These are phyloP conservation scores for Nannochloris sp. DNA, from an alignment of 139 green algal genomes.

Conservation along the genomic window DNA sequence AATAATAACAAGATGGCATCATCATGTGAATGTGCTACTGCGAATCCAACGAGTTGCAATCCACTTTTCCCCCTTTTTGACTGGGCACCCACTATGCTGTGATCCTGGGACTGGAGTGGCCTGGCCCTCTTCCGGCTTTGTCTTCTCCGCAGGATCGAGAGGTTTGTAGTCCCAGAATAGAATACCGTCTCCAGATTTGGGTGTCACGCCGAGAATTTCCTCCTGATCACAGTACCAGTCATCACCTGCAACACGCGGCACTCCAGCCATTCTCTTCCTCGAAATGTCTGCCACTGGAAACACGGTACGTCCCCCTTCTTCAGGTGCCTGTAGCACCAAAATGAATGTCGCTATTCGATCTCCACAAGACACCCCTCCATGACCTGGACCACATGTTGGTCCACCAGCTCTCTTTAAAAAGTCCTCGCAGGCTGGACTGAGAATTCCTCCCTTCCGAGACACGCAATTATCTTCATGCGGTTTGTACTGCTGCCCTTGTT, in stretches of 20 bases:
- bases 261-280: neutral
- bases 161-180: constrained; percentile 36
- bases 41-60: constrained; percentile 44
- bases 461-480: constrained; percentile 6
- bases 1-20: neutral
- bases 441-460: too few relatives aligned
- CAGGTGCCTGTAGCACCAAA: constrained; percentile 7
- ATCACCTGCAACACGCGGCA: neutral
- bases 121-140: constrained; percentile 11
- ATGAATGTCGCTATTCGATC: constrained; percentile 36
- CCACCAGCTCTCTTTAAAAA: constrained; percentile 33
- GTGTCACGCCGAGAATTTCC: constrained; percentile 10
- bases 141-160: neutral
- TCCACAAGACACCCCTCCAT: constrained; percentile 24
- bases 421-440: constrained; percentile 3
- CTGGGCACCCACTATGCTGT: constrained; percentile 36
- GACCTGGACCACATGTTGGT: constrained; percentile 20
- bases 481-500: constrained; percentile 28
- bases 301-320: constrained; percentile 21
- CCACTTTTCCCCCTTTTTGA: constrained; percentile 44
- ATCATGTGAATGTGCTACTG: constrained; percentile 9
- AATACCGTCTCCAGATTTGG: constrained; percentile 9
- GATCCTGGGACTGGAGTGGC: constrained; percentile 17
- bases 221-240: constrained; percentile 26
- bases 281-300: constrained; percentile 17